Conservation (phyloP, 2,329 filamentous ascomycete species). For the Capronia epimyces region DNA sequence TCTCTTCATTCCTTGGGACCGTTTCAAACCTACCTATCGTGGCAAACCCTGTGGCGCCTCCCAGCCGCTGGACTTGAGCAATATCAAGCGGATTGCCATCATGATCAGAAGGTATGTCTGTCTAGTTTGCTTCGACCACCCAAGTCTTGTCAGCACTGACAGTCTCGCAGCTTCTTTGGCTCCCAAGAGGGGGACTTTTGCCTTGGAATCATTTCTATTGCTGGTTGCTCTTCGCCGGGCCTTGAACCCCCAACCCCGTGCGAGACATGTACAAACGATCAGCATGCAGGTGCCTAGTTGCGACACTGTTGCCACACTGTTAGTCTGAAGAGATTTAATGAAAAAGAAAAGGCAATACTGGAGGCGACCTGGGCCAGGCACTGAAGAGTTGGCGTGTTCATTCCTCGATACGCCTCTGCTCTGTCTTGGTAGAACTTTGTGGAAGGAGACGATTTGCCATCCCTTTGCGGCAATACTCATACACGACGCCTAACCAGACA, state of each 20-base stretch:
- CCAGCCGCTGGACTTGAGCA: slow-evolving; percentile 52
- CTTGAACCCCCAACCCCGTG: slow-evolving; percentile 2
- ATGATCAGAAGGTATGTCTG: slow-evolving; percentile 69
- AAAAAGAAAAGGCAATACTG: no score
- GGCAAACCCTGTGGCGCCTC: slow-evolving; percentile 58
- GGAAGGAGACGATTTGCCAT: no score
- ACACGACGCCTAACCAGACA: neutral
- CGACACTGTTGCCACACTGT: no score
- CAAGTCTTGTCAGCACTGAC: slow-evolving; percentile 20
- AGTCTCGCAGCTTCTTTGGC: slow-evolving; percentile 62
- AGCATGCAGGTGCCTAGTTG: no score
- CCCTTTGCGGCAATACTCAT: no score
- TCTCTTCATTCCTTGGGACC: slow-evolving; percentile 58
- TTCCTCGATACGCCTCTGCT: no score
- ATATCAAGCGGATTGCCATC: slow-evolving; percentile 63
- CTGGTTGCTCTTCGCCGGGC: slow-evolving; percentile 1
- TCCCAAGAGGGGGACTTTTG: slow-evolving; percentile 63
- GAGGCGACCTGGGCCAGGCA: no score
- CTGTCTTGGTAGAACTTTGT: no score
- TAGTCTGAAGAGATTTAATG: no score
- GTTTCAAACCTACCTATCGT: slow-evolving; percentile 67
- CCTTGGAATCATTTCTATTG: slow-evolving; percentile 15
- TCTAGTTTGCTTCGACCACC: neutral
- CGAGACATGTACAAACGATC: no score
- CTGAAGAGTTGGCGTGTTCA: no score